Base-by-base conservation (phyloP, 2,329 filamentous ascomycete genomes). In the Ophiocordyceps camponoti-floridani region DNA sequence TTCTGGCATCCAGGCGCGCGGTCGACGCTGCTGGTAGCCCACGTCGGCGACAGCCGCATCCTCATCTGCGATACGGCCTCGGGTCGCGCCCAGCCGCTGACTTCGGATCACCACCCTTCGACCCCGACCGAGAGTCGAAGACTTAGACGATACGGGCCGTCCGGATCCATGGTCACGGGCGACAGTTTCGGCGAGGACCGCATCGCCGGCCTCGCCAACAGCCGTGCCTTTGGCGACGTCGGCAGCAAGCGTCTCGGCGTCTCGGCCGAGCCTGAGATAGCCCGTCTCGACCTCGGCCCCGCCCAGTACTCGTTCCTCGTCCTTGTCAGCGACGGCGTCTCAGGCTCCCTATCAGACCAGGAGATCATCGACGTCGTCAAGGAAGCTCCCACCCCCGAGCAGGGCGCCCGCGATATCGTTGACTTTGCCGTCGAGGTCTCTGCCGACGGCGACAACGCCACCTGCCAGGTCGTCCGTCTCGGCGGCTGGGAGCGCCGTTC, bases 141-240 rank as follows among this genome's bases (percentile, higher is more conserved):
- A 8, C 72, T 98, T 23, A 82, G 88, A 41, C 80, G 88, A 43
- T 96, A 88, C 58, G 84, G 87, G 1, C 65, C 67, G 33, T 77
- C 83, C 28, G 81, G 70, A 26, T 72, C 82, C 3, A 89, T 96
- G 58, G 82, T 94, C 16, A 91, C 89, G 23, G 64, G 62, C 0
- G 91, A 98, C 63, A 93, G 85, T 31, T 98, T 98, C 60, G 91
- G 91, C 56, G 91, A 98, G 64, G 88, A 96, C 63, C 86, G 91
- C 52, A 91, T 98, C 61, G 80, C 80, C 13, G 89, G 91, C 0
- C 72, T 98, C 0, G 91, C 91, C 52, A 98, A 98, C 64, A 93
- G 85, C 30, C 83, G 91, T 28, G 75, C 91, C 4, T 96, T 98
- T 58, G 91, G 91, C 26, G 91, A 98, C 65, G 86, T 95, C 64